Evolutionary conservation across 2,329 filamentous ascomycete species (phyloP).

Genomic region (Fusarium sp.): DNA sequence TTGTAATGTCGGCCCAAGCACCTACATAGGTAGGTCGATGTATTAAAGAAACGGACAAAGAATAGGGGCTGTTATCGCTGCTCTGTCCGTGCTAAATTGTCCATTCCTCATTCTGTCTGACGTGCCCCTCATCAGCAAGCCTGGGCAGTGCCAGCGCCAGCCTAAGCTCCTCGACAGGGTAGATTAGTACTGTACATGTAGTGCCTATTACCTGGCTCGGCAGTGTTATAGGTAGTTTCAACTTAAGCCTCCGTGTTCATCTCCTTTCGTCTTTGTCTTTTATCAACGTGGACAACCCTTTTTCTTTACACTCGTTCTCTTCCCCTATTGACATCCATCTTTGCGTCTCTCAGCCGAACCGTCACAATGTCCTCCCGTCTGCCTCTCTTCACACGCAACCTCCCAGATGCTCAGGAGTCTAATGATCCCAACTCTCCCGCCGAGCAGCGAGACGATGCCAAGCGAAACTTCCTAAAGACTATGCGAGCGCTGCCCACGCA

Average conservation of each 20-base stretch:
- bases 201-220: not conserved
- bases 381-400: conserved; percentile 70
- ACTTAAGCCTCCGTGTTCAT: conserved; percentile 28
- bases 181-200: not conserved
- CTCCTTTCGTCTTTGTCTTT: conserved; percentile 13
- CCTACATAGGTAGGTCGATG: not conserved
- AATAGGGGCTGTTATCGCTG: conserved; percentile 18
- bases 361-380: conserved; percentile 66
- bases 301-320: conserved; percentile 33
- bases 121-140: conserved; percentile 39
- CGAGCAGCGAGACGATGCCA: conserved; percentile 79
- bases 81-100: conserved; percentile 16
- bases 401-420: conserved; percentile 70
- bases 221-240: conserved; percentile 16
- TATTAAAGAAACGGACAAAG: not conserved
- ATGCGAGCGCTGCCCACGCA: conserved; percentile 80
- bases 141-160: not conserved
- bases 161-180: conserved; percentile 24
- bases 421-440: conserved; percentile 74
- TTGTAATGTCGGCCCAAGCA: not conserved
- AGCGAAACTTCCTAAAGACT: conserved; percentile 83
- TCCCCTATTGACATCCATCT: not conserved
- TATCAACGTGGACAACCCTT: conserved; percentile 6
- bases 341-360: not conserved
- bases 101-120: conserved; percentile 41